Conservation (phyloP, 2,329 filamentous ascomycete genomes). For the Cytospora chrysosperma region DNA sequence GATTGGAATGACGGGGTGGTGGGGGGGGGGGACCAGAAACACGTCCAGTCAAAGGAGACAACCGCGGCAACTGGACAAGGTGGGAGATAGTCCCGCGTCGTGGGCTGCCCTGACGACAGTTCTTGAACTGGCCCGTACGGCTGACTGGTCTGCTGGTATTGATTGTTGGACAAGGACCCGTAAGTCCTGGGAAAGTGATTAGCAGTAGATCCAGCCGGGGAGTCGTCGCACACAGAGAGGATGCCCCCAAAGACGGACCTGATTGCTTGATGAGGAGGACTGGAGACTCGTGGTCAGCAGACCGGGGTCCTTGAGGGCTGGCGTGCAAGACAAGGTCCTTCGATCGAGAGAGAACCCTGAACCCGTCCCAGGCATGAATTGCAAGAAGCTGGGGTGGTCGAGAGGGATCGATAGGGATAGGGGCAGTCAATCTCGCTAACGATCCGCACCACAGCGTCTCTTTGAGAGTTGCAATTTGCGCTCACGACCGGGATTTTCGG, state of each 20-base stretch:
- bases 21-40: constrained; percentile 16
- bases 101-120: constrained; percentile 13
- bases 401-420: constrained; percentile 34
- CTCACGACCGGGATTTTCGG: constrained; percentile 27
- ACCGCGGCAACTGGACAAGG: constrained; percentile 10
- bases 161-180: constrained; percentile 12
- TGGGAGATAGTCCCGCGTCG: constrained; percentile 2
- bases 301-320: not conserved
- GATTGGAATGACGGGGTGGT: constrained; percentile 19
- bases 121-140: constrained; percentile 4
- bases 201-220: constrained; percentile 15
- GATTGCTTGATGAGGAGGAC: constrained; percentile 1
- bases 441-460: constrained; percentile 33
- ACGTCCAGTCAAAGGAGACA: constrained; percentile 14
- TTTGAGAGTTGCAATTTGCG: constrained; percentile 33
- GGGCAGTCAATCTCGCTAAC: constrained; percentile 42
- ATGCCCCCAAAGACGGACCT: not conserved
- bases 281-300: constrained; percentile 14
- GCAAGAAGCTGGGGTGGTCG: constrained; percentile 33
- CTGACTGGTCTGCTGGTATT: constrained; percentile 13
- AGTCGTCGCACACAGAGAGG: constrained; percentile 6
- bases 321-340: constrained; percentile 4
- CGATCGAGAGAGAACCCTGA: constrained; percentile 25
- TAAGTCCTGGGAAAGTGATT: constrained; percentile 13
- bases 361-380: constrained; percentile 37